These are phyloP conservation scores for Helotiales sp. DNA, from an alignment of 2,329 filamentous ascomycete species.

Conservation along the genomic window DNA sequence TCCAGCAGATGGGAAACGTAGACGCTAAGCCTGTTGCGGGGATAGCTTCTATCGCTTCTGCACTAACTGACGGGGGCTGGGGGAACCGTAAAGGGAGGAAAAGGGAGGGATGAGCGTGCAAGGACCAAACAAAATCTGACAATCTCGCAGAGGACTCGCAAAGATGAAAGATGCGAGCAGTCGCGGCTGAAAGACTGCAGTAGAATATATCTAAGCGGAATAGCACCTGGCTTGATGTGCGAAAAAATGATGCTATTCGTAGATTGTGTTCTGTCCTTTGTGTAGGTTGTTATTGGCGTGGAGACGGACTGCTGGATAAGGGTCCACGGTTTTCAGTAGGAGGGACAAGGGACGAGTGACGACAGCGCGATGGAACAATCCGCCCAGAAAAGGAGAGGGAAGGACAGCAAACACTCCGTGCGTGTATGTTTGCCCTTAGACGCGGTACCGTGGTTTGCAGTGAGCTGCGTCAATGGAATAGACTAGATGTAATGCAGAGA, in stretches of 20 bases:
- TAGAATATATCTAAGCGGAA: neutral
- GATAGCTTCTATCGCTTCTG: neutral
- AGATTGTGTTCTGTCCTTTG: neutral
- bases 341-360: neutral
- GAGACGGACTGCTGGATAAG: neutral
- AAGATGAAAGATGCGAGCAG: neutral
- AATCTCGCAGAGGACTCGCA: neutral
- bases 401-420: neutral
- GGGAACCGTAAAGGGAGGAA: neutral
- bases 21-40: neutral
- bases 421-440: neutral
- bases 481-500: constrained; percentile 1
- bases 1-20: neutral
- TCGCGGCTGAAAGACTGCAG: neutral
- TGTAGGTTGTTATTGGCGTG: constrained; percentile 6
- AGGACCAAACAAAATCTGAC: neutral
- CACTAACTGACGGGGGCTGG: neutral
- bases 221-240: neutral
- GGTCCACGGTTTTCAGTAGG: neutral
- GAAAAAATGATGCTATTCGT: neutral
- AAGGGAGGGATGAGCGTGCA: neutral
- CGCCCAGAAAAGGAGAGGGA: neutral
- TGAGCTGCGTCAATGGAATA: neutral
- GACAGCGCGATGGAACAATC: neutral
- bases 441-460: neutral